Conservation (phyloP, 192 early-diverging fungal species). For the Coemansia sp. region DNA sequence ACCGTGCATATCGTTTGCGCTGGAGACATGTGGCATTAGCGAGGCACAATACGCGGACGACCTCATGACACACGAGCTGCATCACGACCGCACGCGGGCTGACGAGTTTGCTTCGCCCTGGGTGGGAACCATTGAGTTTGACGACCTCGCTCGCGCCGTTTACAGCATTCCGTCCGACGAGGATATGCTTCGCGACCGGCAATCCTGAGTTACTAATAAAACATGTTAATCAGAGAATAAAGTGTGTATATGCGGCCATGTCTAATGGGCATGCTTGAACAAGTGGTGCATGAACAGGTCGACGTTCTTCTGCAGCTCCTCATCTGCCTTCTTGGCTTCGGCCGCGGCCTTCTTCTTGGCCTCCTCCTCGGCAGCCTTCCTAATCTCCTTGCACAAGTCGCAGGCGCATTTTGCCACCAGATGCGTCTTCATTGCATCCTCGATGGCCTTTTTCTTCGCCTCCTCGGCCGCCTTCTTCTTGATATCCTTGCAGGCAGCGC, state of each 20-base stretch:
- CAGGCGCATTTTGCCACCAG: conserved; percentile 21
- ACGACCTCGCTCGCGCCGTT: conserved; percentile 37
- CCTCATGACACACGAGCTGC: conserved; percentile 28
- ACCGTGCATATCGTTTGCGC: conserved; percentile 39
- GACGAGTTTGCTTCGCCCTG: conserved; percentile 39
- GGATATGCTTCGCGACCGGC: conserved; percentile 18
- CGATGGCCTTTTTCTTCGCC: conserved; percentile 12
- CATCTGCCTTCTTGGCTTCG: conserved; percentile 14
- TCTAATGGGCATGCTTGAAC: neutral
- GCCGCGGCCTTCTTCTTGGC: conserved; percentile 15
- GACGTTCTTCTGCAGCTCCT: conserved; percentile 4
- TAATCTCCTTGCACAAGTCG: conserved; percentile 16
- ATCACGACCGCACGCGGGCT: conserved; percentile 12
- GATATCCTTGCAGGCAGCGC: conserved; percentile 1
- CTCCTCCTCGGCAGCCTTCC: neutral
- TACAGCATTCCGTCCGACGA: conserved; percentile 45
- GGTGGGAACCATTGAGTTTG: conserved; percentile 48
- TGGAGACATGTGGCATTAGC: conserved; percentile 39
- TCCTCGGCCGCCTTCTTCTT: conserved; percentile 3
- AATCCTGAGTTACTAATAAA: neutral
- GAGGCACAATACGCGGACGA: conserved; percentile 32
- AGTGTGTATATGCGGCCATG: neutral
- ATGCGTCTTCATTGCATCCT: conserved; percentile 22
- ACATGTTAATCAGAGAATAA: neutral
- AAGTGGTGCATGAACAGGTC: conserved; percentile 21